Percentiles rank a stretch among this genome's conserved stretches.
These are phyloP conservation scores for Malassezia slooffiae DNA, from an alignment of 1,284 basidiomycete species.

Conservation along the genomic window DNA sequence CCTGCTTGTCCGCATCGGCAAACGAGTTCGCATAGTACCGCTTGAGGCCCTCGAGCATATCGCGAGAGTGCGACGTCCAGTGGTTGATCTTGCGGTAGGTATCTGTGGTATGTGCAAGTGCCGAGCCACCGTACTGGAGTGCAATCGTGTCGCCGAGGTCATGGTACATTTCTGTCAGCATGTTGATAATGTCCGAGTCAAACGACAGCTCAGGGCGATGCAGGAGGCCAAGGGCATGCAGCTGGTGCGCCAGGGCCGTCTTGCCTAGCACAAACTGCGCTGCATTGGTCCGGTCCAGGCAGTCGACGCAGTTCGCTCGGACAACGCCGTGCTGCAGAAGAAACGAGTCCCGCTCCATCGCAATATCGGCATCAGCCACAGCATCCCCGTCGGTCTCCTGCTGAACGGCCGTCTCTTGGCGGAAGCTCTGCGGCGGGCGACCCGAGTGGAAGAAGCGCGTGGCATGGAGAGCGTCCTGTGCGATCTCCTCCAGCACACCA, in stretches of 20 bases:
- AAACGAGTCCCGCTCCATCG: constrained; percentile 49
- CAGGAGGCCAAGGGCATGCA: constrained; percentile 70
- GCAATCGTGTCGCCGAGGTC: constrained; percentile 60
- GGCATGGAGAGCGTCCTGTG: constrained; percentile 80
- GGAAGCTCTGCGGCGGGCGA: constrained; percentile 27
- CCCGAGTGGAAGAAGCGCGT: constrained; percentile 83
- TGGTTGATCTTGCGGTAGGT: constrained; percentile 85
- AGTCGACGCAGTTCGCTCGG: constrained; percentile 60
- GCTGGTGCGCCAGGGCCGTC: constrained; percentile 82
- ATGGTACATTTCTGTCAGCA: constrained; percentile 98
- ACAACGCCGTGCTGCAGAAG: constrained; percentile 77
- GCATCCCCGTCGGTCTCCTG: neutral
- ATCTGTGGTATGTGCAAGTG: constrained; percentile 90
- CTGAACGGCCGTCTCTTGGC: neutral
- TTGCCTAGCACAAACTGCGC: constrained; percentile 97
- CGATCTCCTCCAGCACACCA: constrained; percentile 84
- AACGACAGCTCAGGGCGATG: constrained; percentile 74
- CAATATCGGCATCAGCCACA: neutral
- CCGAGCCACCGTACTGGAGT: constrained; percentile 63
- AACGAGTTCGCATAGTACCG: constrained; percentile 93
- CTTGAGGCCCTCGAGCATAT: constrained; percentile 90
- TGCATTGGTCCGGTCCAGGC: constrained; percentile 84
- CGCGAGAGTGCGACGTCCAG: constrained; percentile 94
- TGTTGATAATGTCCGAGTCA: constrained; percentile 89
- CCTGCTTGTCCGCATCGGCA: constrained; percentile 81